phyloP scores from a whole-genome alignment of 169 alveolate species.

The Ichthyophthirius multifiliis region DNA sequence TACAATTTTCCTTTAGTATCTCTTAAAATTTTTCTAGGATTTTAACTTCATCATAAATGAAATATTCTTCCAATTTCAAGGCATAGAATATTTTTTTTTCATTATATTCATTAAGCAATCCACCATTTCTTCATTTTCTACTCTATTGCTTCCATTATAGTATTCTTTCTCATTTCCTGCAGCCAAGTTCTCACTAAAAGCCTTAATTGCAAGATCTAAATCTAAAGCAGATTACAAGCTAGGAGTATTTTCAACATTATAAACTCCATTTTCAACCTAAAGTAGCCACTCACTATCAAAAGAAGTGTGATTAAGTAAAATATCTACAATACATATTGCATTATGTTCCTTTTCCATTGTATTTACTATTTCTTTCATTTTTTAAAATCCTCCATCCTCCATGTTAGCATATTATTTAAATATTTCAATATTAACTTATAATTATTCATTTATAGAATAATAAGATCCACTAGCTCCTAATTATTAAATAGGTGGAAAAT shows the following conservation, averaged over 20 bases:
- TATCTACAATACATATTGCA: conserved; percentile 83
- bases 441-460: conserved; percentile 74
- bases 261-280: conserved; percentile 88
- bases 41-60: not conserved
- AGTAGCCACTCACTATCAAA: conserved; percentile 84
- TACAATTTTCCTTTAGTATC: not conserved
- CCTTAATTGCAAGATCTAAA: conserved; percentile 77
- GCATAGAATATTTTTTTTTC: conserved; percentile 18
- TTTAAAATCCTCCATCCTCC: conserved; percentile 20
- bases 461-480: conserved; percentile 71
- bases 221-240: conserved; percentile 83
- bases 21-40: not conserved
- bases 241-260: conserved; percentile 81
- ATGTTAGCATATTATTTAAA: too few relatives aligned
- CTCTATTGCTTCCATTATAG: conserved; percentile 16
- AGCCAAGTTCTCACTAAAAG: conserved; percentile 71
- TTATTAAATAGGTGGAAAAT: conserved; percentile 81
- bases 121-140: conserved; percentile 78
- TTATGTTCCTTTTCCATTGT: conserved; percentile 72
- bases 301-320: conserved; percentile 92
- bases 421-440: conserved; percentile 43
- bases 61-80: not conserved
- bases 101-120: conserved; percentile 53
- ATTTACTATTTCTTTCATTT: conserved; percentile 55
- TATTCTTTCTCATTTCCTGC: not conserved